Conservation (phyloP, 169 alveolate genomes). For the Plasmodium reichenowi region DNA sequence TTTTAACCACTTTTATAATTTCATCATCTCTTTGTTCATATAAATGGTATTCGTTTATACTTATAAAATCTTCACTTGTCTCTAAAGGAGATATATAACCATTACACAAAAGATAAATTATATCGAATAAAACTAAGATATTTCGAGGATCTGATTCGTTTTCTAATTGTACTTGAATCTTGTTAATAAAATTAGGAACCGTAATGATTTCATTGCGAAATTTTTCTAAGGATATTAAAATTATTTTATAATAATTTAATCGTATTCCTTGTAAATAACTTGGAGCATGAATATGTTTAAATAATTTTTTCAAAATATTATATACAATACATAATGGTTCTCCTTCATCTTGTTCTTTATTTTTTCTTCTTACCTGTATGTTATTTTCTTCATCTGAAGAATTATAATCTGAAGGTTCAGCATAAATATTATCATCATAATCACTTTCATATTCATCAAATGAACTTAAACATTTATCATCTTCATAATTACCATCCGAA, state of each 20-base stretch:
- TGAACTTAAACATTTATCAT: neutral
- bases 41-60: neutral
- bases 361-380: neutral
- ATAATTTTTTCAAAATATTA: slow-evolving; percentile 36
- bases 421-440: neutral
- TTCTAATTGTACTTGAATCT: slow-evolving; percentile 63
- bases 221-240: slow-evolving; percentile 28
- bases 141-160: slow-evolving; percentile 66
- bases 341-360: neutral
- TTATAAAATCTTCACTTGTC: neutral
- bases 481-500: neutral
- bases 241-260: slow-evolving; percentile 31
- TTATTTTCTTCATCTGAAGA: slow-evolving; percentile 15
- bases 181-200: slow-evolving; percentile 46
- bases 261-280: slow-evolving; percentile 56
- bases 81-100: slow-evolving; percentile 23
- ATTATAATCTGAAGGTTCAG: neutral
- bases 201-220: slow-evolving; percentile 22
- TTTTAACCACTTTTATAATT: neutral
- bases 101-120: slow-evolving; percentile 32
- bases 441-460: neutral
- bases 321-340: slow-evolving; percentile 30
- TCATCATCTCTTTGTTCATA: neutral
- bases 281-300: slow-evolving; percentile 60
- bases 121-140: slow-evolving; percentile 39